Evolutionary conservation across 768 basidiomycete species (phyloP), one percentile per base, ranked within the genome.

Genomic region (Rhodocollybia butyracea): DNA sequence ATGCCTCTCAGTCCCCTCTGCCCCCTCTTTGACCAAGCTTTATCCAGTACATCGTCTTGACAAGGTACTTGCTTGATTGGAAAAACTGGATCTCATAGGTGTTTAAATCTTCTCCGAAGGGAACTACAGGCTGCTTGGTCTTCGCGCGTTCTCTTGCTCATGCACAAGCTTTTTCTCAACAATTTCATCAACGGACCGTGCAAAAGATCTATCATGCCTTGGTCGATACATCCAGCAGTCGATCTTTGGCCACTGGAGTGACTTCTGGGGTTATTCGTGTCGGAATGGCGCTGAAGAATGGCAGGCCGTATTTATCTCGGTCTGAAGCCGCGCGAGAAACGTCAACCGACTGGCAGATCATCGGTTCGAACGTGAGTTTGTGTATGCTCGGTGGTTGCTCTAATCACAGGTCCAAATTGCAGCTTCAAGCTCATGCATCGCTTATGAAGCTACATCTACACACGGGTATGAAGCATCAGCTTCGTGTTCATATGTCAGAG

Each of bases 391-490:
- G 1, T 34, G 24, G 3, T 1, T 17, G 10, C 34, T n/a, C n/a
- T n/a, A 21, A 5, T 24, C 51, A 3, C 8, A 10, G 4, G 8
- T 40, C 24, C 39, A 8, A 32, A 39, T 11, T 21, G 11, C 17
- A 50, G 48, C 19, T 24, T 15, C 26, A 36, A 13, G 73, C 67
- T 3, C 84, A 85, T 19, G 53, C 88, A 27, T 80, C 84, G 1
- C 73, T 89, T 47, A 66, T 89, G 38, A 75, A 74, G 36, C 71
- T 89, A 15, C 74, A 70, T 11, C 73, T 86, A 19, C 68, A 79
- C 47, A 88, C 87, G 15, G 87, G 86, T 3, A 66, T 80, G 53
- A 88, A 88, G 64, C 87, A 89, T 55, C 87, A 89, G 61, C 76
- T 89, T 30, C 79, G 87, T n/a, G 71, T 86, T 13, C 87, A 89